Conservation (phyloP, 2,329 filamentous ascomycete genomes). For the Fusarium nelsonii region DNA sequence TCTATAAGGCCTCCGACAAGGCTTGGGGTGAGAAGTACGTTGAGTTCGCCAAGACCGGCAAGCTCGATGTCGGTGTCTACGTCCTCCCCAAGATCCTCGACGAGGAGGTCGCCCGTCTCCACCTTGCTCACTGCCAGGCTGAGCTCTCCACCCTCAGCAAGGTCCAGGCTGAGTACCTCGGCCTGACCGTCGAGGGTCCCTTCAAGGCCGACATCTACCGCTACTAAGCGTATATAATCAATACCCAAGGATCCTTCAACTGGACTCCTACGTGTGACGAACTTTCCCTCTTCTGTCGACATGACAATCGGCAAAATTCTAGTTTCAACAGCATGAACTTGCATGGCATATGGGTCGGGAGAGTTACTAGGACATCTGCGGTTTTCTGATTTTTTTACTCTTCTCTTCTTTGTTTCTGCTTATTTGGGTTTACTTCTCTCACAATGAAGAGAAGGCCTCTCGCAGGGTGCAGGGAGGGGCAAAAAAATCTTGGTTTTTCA, state of each 20-base stretch:
- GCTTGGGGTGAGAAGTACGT: slow-evolving; percentile 93
- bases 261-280: slow-evolving; percentile 56
- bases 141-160: slow-evolving; percentile 88
- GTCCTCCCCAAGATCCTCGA: slow-evolving; percentile 97
- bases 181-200: slow-evolving; percentile 85
- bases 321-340: slow-evolving; percentile 61
- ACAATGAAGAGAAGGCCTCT: slow-evolving; percentile 35
- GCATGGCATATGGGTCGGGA: slow-evolving; percentile 55
- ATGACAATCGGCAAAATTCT: slow-evolving; percentile 55
- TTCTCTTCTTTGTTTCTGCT: slow-evolving; percentile 46
- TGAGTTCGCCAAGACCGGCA: slow-evolving; percentile 93
- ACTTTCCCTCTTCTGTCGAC: slow-evolving; percentile 48
- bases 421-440: slow-evolving; percentile 40
- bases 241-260: slow-evolving; percentile 57
- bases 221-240: slow-evolving; percentile 58
- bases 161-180: slow-evolving; percentile 95
- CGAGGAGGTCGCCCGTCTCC: slow-evolving; percentile 96
- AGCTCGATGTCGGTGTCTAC: slow-evolving; percentile 93
- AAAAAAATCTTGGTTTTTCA: slow-evolving; percentile 57
- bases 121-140: slow-evolving; percentile 92
- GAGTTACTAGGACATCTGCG: slow-evolving; percentile 47
- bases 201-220: slow-evolving; percentile 85
- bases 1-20: slow-evolving; percentile 92
- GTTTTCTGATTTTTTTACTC: slow-evolving; percentile 42
- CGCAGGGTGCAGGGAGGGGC: slow-evolving; percentile 51